These are phyloP conservation scores for Xanthoconium separans DNA, from an alignment of 1,284 basidiomycete species.

Conservation along the genomic window DNA sequence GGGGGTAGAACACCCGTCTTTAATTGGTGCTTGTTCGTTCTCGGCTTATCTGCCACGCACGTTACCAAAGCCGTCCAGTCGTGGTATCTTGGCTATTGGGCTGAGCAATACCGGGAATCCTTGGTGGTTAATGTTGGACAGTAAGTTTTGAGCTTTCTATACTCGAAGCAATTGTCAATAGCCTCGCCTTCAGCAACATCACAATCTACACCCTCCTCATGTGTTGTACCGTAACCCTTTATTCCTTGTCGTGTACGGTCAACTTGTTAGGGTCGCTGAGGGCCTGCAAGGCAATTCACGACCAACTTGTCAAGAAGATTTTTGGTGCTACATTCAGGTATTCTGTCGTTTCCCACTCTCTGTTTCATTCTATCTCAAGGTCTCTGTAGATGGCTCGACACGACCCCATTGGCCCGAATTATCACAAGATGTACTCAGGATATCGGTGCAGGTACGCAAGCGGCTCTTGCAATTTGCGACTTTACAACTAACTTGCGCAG, in stretches of 20 bases:
- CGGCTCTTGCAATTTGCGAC: constrained; percentile 7
- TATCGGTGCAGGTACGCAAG: constrained; percentile 18
- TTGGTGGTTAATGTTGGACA: constrained; percentile 30
- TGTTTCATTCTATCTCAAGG: not conserved
- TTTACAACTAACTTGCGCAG: constrained; percentile 2
- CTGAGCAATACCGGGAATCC: constrained; percentile 43
- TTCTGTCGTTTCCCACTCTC: not conserved
- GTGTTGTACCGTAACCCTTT: not conserved
- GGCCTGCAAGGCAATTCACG: constrained; percentile 59
- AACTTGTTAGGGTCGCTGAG: constrained; percentile 41
- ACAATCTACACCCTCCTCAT: not conserved
- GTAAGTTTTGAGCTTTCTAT: constrained; percentile 16
- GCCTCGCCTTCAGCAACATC: not conserved
- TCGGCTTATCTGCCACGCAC: constrained; percentile 25
- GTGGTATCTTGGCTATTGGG: constrained; percentile 56
- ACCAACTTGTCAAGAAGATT: constrained; percentile 52
- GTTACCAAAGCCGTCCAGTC: constrained; percentile 37
- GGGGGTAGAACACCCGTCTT: constrained; percentile 41
- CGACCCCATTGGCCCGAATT: constrained; percentile 30
- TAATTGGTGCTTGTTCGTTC: constrained; percentile 39
- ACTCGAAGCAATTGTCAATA: not conserved
- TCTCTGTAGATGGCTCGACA: constrained; percentile 42
- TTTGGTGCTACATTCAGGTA: constrained; percentile 53
- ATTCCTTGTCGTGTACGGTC: constrained; percentile 25
- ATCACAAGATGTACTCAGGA: constrained; percentile 22